phyloP scores from a whole-genome alignment of 345 rosid genomes.

The Aurinia saxatilis region DNA sequence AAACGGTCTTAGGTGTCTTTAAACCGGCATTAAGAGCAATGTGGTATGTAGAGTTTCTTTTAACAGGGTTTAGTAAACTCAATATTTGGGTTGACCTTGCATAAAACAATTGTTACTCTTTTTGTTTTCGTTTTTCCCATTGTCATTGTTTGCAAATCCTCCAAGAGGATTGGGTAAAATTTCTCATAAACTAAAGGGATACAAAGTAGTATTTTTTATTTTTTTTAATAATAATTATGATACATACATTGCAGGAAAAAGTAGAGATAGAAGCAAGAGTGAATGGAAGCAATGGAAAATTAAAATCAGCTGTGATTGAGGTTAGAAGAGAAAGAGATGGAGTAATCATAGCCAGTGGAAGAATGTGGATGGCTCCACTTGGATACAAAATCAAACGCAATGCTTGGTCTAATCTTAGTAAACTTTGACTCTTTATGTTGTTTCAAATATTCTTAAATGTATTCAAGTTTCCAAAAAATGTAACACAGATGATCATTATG shows the following conservation, averaged over 20 bases:
- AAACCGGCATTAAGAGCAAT: no score
- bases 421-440: slow-evolving; percentile 27
- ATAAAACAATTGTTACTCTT: no score
- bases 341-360: slow-evolving; percentile 48
- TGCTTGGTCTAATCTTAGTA: slow-evolving; percentile 21
- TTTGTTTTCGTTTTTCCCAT: no score
- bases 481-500: neutral
- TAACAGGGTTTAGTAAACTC: no score
- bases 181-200: no score
- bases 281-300: slow-evolving; percentile 35
- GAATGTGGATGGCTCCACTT: slow-evolving; percentile 49
- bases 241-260: slow-evolving; percentile 64
- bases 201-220: no score
- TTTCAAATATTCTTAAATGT: neutral
- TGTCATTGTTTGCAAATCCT: neutral
- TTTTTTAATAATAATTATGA: no score
- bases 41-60: no score
- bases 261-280: slow-evolving; percentile 58
- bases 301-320: slow-evolving; percentile 38
- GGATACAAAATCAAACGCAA: neutral
- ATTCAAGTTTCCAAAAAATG: neutral
- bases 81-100: no score
- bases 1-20: no score
- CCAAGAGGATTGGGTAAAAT: no score
- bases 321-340: slow-evolving; percentile 30